Base-by-base conservation (phyloP, 1,139 yeast species). In the Lodderomyces oxycetoniae region DNA sequence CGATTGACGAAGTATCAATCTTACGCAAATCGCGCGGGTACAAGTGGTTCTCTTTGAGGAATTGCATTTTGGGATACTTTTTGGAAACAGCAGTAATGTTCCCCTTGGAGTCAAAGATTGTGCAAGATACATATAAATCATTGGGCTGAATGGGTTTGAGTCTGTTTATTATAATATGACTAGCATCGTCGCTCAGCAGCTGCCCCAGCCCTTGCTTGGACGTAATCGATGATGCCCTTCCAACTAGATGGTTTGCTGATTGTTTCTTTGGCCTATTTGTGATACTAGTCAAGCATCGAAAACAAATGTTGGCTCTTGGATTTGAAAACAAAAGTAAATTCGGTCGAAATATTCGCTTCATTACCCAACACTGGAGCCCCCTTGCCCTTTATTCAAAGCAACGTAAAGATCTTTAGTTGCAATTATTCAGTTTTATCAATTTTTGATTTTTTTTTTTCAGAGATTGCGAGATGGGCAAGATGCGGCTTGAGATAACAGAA, bases 1-100 rank as follows among this genome's bases (percentile, higher is more conserved):
- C 95, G 41, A 85, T 80, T 17, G 85, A 73, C 0, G 95, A 86
- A 5, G 94, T 82, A 58, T 91, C 98, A 36, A 93, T 81, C 49
- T 86, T 87, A 4, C 96, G 63, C 35, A 87, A 62, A 54, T 87
- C 96, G 45, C 96, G 69, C 0, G 96, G 95, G 32, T 80, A 71
- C 26, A 87, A 59, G 22, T 84, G 84, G 50, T 86, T 87, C 41
- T 83, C 79, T 39, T 77, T 71, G 11, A 93, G 63, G 38, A 93
- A 75, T 41, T 78, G 76, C 63, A 83, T 76, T 52, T 87, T 81
- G 38, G 86, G 88, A 48, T 77, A 81, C 48, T 80, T 85, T 34
- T 86, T 78, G 0, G 93, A 78, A 2, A 85, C 86, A 4, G 81
- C 83, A 1, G 75, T 66, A 30, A 85, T 83, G 37, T 76, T 71